These are phyloP conservation scores for Brassica rapa DNA, from an alignment of 345 rosid species.

Conservation along the genomic window DNA sequence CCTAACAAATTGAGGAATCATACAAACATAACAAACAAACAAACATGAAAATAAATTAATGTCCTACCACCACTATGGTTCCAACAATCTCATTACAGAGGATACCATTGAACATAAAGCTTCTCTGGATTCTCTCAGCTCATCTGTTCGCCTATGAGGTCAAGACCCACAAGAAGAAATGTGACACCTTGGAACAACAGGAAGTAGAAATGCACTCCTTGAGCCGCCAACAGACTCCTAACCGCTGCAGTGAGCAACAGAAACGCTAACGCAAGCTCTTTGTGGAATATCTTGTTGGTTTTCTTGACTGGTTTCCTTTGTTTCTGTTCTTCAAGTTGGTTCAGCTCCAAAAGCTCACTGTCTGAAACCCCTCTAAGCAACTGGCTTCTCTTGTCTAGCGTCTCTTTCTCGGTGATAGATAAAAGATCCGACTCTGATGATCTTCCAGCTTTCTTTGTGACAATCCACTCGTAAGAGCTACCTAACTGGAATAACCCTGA, in stretches of 20 bases:
- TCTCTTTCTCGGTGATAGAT: slow-evolving; percentile 67
- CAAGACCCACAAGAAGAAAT: slow-evolving; percentile 82
- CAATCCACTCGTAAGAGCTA: slow-evolving; percentile 92
- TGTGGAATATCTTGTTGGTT: slow-evolving; percentile 72
- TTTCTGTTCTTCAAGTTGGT: slow-evolving; percentile 55
- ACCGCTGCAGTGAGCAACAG: slow-evolving; percentile 76
- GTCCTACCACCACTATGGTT: slow-evolving; percentile 42
- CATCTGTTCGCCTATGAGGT: slow-evolving; percentile 86
- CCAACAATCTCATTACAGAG: slow-evolving; percentile 41
- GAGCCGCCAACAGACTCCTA: slow-evolving; percentile 73
- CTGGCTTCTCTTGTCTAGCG: slow-evolving; percentile 50
- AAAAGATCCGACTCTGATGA: slow-evolving; percentile 80
- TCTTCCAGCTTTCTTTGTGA: slow-evolving; percentile 89
- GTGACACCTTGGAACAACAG: slow-evolving; percentile 80
- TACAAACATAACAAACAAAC: slow-evolving; percentile 36
- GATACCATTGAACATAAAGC: slow-evolving; percentile 20
- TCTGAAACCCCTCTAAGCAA: slow-evolving; percentile 67
- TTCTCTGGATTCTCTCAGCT: slow-evolving; percentile 38
- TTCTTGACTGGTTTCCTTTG: slow-evolving; percentile 53
- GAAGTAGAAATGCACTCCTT: slow-evolving; percentile 89
- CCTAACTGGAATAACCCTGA: slow-evolving; percentile 83
- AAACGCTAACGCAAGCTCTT: slow-evolving; percentile 77
- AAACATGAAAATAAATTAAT: slow-evolving; percentile 28
- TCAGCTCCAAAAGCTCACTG: slow-evolving; percentile 65
- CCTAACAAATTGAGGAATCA: slow-evolving; percentile 29